Conservation (phyloP, 2,329 filamentous ascomycete genomes). For the Cercospora sojina region DNA sequence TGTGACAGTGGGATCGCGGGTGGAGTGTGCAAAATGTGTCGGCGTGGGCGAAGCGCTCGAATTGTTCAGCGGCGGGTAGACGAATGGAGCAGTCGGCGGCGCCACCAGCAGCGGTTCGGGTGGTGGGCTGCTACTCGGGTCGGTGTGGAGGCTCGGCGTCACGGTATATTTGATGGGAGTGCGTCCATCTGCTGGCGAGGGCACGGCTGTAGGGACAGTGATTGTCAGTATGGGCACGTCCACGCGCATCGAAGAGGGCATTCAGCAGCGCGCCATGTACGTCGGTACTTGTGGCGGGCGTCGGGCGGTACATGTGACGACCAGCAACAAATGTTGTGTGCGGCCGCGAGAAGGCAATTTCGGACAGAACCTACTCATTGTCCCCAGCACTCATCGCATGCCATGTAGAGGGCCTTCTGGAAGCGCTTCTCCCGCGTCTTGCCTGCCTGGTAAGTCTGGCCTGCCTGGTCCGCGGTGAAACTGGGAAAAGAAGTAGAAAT, state of each 20-base stretch:
- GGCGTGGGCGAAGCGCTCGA: constrained; percentile 3
- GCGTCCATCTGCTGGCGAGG: constrained; percentile 31
- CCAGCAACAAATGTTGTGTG: neutral
- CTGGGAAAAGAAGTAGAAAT: neutral
- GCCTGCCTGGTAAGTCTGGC: neutral
- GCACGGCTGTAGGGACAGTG: constrained; percentile 31
- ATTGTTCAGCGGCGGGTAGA: constrained; percentile 16
- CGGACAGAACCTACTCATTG: constrained; percentile 15
- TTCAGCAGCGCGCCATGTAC: constrained; percentile 11
- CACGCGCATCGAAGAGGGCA: constrained; percentile 6
- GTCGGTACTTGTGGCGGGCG: constrained; percentile 7
- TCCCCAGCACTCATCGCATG: constrained; percentile 12
- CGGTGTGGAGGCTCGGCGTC: constrained; percentile 22
- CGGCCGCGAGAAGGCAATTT: constrained; percentile 4
- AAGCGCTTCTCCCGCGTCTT: neutral
- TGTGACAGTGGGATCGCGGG: constrained; percentile 46
- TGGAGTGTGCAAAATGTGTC: constrained; percentile 14
- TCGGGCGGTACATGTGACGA: constrained; percentile 1
- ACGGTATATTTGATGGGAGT: constrained; percentile 21
- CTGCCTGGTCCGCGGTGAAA: constrained; percentile 5
- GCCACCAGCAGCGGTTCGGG: constrained; percentile 37
- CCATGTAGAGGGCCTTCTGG: constrained; percentile 1
- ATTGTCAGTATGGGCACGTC: constrained; percentile 29
- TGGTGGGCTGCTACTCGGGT: constrained; percentile 34
- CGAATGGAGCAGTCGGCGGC: constrained; percentile 30